Conservation (phyloP, 1,284 basidiomycete species). For the Marasmius tenuissimus region DNA sequence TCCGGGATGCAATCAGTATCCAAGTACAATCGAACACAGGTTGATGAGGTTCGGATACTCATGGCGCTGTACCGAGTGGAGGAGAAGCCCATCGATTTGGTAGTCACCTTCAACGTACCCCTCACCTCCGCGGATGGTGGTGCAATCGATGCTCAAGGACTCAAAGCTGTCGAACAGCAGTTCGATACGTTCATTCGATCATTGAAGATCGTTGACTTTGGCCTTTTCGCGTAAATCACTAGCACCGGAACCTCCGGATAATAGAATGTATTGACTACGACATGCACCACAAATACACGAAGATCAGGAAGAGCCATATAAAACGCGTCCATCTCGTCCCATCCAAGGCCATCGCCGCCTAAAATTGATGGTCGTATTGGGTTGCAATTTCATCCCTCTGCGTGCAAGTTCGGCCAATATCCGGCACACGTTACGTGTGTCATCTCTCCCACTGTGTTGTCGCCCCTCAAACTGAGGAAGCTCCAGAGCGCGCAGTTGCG, state of each 20-base stretch:
- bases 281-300: too few relatives aligned
- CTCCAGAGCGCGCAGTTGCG: conserved; percentile 59
- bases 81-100: conserved; percentile 71
- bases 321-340: conserved; percentile 66
- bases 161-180: conserved; percentile 40
- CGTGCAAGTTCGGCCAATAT: conserved; percentile 75
- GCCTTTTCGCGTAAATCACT: conserved; percentile 62
- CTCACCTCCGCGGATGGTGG: conserved; percentile 43
- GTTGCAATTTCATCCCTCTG: conserved; percentile 62
- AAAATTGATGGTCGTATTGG: conserved; percentile 72
- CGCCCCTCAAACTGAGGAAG: conserved; percentile 75
- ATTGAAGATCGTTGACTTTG: conserved; percentile 71
- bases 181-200: conserved; percentile 62
- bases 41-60: conserved; percentile 73
- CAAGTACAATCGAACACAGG: conserved; percentile 69
- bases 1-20: conserved; percentile 68
- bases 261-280: too few relatives aligned
- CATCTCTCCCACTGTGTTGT: conserved; percentile 86
- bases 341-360: conserved; percentile 80
- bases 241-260: not conserved
- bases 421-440: conserved; percentile 82
- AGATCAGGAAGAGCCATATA: not conserved
- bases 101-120: conserved; percentile 82
- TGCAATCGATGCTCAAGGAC: conserved; percentile 37
- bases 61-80: conserved; percentile 81